phyloP scores from a whole-genome alignment of 1,284 basidiomycete species.

The Trichosporon faecale region DNA sequence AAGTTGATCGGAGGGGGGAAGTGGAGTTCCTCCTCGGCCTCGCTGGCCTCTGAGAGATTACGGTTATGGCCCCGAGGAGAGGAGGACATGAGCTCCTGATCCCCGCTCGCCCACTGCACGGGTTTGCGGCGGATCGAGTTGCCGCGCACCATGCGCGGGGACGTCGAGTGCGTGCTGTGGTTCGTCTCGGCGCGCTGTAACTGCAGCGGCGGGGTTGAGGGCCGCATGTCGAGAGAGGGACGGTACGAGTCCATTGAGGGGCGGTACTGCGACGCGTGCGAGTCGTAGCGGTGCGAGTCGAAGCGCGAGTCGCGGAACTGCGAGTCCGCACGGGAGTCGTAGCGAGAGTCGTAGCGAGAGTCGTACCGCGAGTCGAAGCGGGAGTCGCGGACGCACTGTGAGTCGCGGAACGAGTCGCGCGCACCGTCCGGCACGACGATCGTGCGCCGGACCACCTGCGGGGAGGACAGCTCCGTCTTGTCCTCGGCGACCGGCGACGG shows the following conservation, averaged over 20 bases:
- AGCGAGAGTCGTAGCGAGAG: no score
- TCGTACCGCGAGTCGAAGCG: background rate
- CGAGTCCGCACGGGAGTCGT: no score
- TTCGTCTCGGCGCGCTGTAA: constrained; percentile 3
- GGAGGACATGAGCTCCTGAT: constrained; percentile 34
- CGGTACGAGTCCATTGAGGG: background rate
- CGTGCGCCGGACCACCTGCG: constrained; percentile 36
- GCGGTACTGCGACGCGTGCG: background rate
- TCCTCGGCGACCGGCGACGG: constrained; percentile 20
- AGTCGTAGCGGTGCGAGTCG: background rate
- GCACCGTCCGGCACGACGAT: constrained; percentile 31
- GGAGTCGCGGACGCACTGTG: background rate
- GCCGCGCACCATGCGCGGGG: constrained; percentile 13
- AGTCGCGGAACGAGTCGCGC: constrained; percentile 5
- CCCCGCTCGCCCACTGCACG: constrained; percentile 38
- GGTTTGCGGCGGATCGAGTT: constrained; percentile 43
- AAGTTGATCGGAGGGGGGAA: constrained; percentile 13
- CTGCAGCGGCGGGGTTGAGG: background rate
- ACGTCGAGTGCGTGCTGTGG: background rate
- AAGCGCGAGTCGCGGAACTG: background rate
- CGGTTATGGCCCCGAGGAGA: constrained; percentile 24
- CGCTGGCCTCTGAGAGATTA: constrained; percentile 10
- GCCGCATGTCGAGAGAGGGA: background rate
- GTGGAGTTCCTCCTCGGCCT: background rate
- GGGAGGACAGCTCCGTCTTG: background rate